Evolutionary conservation across 352 stramenopile species (phyloP), one percentile per base, ranked within the genome.

Genomic region (Globisporangium viniferum): DNA sequence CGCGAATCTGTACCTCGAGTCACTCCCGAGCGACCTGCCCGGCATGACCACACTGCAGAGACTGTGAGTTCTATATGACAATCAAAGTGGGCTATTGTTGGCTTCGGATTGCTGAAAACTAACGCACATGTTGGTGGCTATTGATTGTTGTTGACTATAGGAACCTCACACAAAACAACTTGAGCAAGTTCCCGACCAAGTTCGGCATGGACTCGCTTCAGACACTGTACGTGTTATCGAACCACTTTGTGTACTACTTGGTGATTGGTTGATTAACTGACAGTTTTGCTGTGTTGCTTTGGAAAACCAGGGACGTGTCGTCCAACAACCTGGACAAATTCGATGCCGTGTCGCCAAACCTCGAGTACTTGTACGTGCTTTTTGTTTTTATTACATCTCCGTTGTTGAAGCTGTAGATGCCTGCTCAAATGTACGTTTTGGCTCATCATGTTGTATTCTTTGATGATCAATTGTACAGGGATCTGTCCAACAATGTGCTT

Each of bases 401-500:
- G 18, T 22, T 20, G 15, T 22, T 49, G 8, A 9, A 49, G 2
- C 15, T 49, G 15, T 9, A 8, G 41, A 49, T 49, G 41, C 15
- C 15, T 49, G 12, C 6, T 15, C 41, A 5, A n/a, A 49, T 9
- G 41, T 9, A 49, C 15, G 2, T 51, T n/a, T 14, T n/a, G 36
- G 4, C 55, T 46, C 3, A 61, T 20, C 18, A 15, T 3, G n/a
- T 18, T 31, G 49, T 20, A 4, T 56, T 31, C n/a, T 31, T 56
- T 31, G 49, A 31, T 56, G 24, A 24, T 24, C 24, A 27, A 55
- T 29, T 3, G 2, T 10, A 15, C 8, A 70, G 65, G 18, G 65
- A 70, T 27, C 48, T 70, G 20, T 70, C 59, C 4, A 62, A 70
- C 65, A 70, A 70, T 51, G 48, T 66, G 15, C 65, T 70, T 36